These are phyloP conservation scores for Monilinia fructicola DNA, from an alignment of 2,329 filamentous ascomycete genomes.

Conservation along the genomic window DNA sequence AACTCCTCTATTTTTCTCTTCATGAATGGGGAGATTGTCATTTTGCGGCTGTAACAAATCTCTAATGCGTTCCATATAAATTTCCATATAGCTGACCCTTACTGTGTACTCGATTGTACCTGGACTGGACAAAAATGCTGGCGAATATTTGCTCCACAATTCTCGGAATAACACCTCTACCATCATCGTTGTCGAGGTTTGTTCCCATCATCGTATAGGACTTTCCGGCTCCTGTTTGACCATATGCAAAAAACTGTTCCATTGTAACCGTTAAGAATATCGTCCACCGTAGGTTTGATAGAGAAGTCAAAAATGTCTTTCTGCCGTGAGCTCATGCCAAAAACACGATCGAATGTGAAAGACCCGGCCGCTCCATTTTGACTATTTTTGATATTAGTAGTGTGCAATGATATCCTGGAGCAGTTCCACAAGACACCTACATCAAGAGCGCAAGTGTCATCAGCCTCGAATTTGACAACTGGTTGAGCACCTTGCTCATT, in stretches of 20 bases:
- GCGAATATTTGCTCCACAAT: slow-evolving; percentile 98
- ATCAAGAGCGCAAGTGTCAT: slow-evolving; percentile 83
- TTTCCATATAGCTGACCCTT: slow-evolving; percentile 98
- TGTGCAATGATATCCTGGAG: neutral
- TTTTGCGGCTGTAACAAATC: slow-evolving; percentile 91
- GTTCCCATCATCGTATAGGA: slow-evolving; percentile 99
- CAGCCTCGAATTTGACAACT: slow-evolving; percentile 83
- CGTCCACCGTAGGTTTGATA: slow-evolving; percentile 91
- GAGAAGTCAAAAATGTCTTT: slow-evolving; percentile 97
- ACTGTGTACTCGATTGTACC: slow-evolving; percentile 98
- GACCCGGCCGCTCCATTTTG: slow-evolving; percentile 75
- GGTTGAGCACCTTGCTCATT: slow-evolving; percentile 85
- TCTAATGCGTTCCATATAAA: slow-evolving; percentile 98
- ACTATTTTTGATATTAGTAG: slow-evolving; percentile 53
- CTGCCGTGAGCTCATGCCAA: slow-evolving; percentile 89
- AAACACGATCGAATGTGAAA: slow-evolving; percentile 97
- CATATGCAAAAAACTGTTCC: slow-evolving; percentile 98
- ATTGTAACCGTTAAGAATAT: slow-evolving; percentile 98
- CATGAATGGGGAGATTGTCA: slow-evolving; percentile 95
- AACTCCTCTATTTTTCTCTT: slow-evolving; percentile 93
- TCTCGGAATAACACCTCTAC: slow-evolving; percentile 91
- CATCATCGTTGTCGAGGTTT: slow-evolving; percentile 85
- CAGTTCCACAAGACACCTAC: slow-evolving; percentile 53
- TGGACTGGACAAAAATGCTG: slow-evolving; percentile 86
- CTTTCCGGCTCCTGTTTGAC: slow-evolving; percentile 97